Evolutionary conservation across 1,284 basidiomycete genomes (phyloP), one percentile per base, ranked within the genome.

Genomic region (Austroboletus niveus): DNA sequence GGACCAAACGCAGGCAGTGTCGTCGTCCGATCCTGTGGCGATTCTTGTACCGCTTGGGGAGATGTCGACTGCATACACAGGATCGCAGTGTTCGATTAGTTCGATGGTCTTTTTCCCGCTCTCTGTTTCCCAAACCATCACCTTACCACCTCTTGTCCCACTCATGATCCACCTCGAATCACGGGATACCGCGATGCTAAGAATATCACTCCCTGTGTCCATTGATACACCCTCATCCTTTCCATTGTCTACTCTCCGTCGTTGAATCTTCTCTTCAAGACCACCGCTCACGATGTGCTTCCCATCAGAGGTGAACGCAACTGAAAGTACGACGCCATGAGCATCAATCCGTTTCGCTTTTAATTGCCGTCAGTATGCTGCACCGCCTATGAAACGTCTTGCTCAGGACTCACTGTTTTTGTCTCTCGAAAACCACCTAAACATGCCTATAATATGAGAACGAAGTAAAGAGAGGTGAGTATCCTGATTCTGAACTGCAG

Each of bases 121-220:
- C 32, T 43, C 34, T n/a, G 41, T 27, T 11, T 54, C 22, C 57
- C 54, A 60, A 1, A 58, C 40, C 4, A 24, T 49, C 35, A 54
- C 50, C 8, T 8, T 10, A 5, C 57, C 54, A 5, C 17, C 17
- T 17, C 17, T 17, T 17, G 17, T 17, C 17, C 17, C 17, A 17
- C 48, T 39, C 5, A 51, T 48, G 9, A 30, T 30, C 30, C 30
- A 30, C 2, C 8, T 30, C 8, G 30, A 30, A 30, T 30, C 30
- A 8, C n/a, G 45, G 3, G 54, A 58, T 7, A 48, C 48, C 1
- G 48, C 42, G n/a, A 57, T 47, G 17, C 9, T 30, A 14, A 10
- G 40, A 38, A 58, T 29, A 1, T n/a, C 1, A 4, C 5, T 32
- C 6, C 49, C 46, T 17, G 17, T 17, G 17, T 17, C 17, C 17